These are phyloP conservation scores for Fraxinus xanthoxyloides DNA, from an alignment of 305 asterid species.

Conservation along the genomic window DNA sequence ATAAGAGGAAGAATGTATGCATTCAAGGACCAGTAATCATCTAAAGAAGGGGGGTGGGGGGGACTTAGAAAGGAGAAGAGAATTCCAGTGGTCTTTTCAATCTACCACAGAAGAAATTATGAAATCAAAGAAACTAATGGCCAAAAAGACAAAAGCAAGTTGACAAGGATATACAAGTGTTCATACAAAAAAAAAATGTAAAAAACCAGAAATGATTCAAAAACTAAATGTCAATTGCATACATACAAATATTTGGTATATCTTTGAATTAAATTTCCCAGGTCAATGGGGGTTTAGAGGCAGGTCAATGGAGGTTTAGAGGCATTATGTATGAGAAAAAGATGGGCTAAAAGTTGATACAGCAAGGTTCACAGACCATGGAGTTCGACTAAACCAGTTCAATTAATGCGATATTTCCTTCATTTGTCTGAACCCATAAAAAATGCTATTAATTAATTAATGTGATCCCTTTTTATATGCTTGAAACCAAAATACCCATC, in stretches of 20 bases:
- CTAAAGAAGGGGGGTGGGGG: no score
- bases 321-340: not conserved
- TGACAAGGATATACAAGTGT: not conserved
- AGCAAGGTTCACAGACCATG: slow-evolving; percentile 1
- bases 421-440: not conserved
- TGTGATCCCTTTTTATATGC: not conserved
- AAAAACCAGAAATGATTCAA: not conserved
- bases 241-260: slow-evolving; percentile 9
- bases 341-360: slow-evolving; percentile 1
- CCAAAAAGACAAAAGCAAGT: not conserved
- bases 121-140: not conserved
- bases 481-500: not conserved
- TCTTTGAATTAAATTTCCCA: not conserved
- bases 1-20: not conserved
- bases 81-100: not conserved
- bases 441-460: not conserved
- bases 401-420: not conserved
- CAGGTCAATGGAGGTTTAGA: not conserved
- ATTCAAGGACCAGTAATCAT: not conserved
- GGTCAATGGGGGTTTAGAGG: not conserved
- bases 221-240: not conserved
- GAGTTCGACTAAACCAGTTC: not conserved
- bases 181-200: not conserved
- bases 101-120: not conserved
- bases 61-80: not conserved